Base-by-base conservation (phyloP, 164 flowering plant species). In the Pachysandra terminalis region DNA sequence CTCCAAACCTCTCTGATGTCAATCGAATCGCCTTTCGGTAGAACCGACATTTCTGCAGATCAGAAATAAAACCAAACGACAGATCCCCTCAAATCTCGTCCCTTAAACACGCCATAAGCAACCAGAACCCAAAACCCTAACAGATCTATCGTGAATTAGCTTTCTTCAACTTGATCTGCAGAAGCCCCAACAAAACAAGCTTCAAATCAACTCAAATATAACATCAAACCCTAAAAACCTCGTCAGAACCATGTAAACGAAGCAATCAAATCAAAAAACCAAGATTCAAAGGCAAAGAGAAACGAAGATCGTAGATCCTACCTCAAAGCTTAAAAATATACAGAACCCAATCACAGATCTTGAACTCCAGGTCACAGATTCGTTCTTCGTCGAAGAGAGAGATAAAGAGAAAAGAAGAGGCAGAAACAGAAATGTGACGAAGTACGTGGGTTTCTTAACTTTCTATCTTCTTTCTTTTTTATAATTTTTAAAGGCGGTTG, bases 391-490 rank as follows among this genome's bases (percentile, higher is more conserved):
- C 5, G 49, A 19, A 24, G 24, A 59, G 16, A 35, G 15, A 55
- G 23, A 5, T 13, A 49, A 23, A 45, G 49, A 19, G 59, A n/a
- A n/a, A n/a, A 55, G 65, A 52, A 48, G 60, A 37, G n/a, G 1
- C 13, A n/a, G n/a, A 37, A 12, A 13, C 37, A 53, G 60, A 28
- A n/a, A 58, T 35, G 49, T 19, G 57, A 40, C 21, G 19, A 17
- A 68, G 26, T 23, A 6, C 61, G 63, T 63, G 72, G 76, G 64
- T 64, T 73, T 60, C n/a, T n/a, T 49, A 66, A 32, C 40, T 49
- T 49, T 17, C 15, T 28, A 49, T 28, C 25, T 32, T 26, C 13
- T 41, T 26, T 23, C 23, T 9, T 45, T n/a, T 5, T 62, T 8
- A 32, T 32, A 32, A 32, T 32, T 32, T 35, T 22, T 52, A n/a